Conservation (phyloP, 2,329 filamentous ascomycete genomes). For the Cladobotryum protrusum region DNA sequence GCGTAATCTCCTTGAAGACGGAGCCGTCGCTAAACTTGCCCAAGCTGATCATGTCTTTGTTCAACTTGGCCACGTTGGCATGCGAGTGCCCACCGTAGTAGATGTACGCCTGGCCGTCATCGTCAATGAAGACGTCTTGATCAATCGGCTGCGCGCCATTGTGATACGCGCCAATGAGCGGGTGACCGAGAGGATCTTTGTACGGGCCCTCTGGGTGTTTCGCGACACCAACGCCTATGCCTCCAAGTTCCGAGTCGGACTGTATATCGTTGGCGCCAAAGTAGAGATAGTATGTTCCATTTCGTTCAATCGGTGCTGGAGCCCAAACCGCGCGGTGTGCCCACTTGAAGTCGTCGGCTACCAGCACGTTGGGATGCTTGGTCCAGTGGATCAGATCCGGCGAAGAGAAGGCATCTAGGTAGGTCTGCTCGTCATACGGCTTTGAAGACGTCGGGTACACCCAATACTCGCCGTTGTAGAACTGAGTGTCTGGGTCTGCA, state of each 20-base stretch:
- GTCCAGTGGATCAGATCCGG: slow-evolving; percentile 43
- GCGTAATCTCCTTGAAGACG: slow-evolving; percentile 39
- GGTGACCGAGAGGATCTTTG: slow-evolving; percentile 26
- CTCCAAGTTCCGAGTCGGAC: slow-evolving; percentile 29
- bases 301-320: slow-evolving; percentile 36
- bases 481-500: slow-evolving; percentile 43
- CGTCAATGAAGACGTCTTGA: slow-evolving; percentile 35
- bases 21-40: slow-evolving; percentile 35
- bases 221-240: slow-evolving; percentile 31
- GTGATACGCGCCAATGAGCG: slow-evolving; percentile 32
- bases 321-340: slow-evolving; percentile 42
- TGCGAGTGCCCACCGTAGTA: slow-evolving; percentile 35
- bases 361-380: slow-evolving; percentile 39
- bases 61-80: slow-evolving; percentile 36
- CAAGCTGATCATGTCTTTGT: slow-evolving; percentile 35
- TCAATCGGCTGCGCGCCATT: slow-evolving; percentile 42
- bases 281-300: slow-evolving; percentile 44
- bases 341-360: slow-evolving; percentile 29
- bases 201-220: slow-evolving; percentile 31
- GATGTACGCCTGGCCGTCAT: slow-evolving; percentile 37
- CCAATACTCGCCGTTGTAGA: slow-evolving; percentile 41
- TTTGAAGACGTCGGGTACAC: slow-evolving; percentile 42
- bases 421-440: slow-evolving; percentile 40
- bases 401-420: slow-evolving; percentile 46
- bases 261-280: slow-evolving; percentile 45